A percentile compares a stretch with the other conserved stretches of the same genome.
Conservation (phyloP, 2,329 filamentous ascomycete species). For the Tothia fuscella region DNA sequence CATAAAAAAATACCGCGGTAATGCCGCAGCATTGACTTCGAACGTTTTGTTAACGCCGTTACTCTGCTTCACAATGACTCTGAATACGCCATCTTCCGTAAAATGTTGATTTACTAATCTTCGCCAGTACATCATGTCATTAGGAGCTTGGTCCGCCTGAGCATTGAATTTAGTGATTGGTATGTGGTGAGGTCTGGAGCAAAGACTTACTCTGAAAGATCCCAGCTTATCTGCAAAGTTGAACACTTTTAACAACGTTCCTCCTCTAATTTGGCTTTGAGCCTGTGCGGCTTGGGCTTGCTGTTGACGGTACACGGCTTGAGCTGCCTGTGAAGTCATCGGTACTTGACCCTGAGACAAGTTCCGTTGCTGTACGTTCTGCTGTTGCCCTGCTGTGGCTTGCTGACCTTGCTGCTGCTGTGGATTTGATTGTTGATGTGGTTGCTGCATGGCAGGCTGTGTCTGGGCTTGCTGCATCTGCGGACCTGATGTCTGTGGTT, state of each 20-base stretch:
- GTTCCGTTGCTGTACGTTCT: constrained; percentile 30
- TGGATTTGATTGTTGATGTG: constrained; percentile 11
- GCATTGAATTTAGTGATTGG: constrained; percentile 2
- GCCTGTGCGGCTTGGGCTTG: constrained; percentile 19
- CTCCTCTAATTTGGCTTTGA: constrained; percentile 24
- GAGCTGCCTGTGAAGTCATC: constrained; percentile 10
- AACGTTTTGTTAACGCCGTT: constrained; percentile 61
- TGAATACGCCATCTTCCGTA: constrained; percentile 61
- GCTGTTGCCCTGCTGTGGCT: constrained; percentile 21
- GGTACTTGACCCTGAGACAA: constrained; percentile 27
- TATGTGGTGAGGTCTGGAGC: neutral
- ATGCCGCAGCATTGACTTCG: constrained; percentile 68
- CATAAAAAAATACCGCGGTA: constrained; percentile 81
- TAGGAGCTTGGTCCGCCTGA: constrained; percentile 44
- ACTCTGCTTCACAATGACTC: constrained; percentile 50
- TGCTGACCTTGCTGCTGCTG: constrained; percentile 11
- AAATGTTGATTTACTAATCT: constrained; percentile 73
- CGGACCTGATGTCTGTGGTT: constrained; percentile 24
- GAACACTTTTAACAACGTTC: constrained; percentile 40
- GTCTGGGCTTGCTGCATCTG: constrained; percentile 16
- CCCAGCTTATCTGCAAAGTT: constrained; percentile 46
- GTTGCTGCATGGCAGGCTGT: constrained; percentile 14
- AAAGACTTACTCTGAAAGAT: constrained; percentile 41
- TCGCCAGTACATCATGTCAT: constrained; percentile 67
- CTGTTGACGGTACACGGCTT: constrained; percentile 22